A percentile compares a stretch with the other conserved stretches of the same genome.
Evolutionary conservation across 805 yeast genomes (phyloP).

Genomic region (Kuraishia capsulata): DNA sequence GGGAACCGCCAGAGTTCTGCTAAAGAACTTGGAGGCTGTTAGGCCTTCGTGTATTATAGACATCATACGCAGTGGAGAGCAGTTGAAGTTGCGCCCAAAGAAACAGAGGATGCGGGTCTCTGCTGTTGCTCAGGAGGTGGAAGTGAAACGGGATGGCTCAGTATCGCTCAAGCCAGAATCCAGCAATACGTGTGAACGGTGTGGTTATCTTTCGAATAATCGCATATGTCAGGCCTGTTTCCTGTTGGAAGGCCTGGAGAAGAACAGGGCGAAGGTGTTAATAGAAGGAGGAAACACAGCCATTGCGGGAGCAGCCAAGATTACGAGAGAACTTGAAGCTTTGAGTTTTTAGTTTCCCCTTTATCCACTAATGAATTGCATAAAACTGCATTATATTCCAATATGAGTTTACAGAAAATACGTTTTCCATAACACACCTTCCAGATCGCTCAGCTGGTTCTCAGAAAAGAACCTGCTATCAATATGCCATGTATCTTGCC

Average conservation of each 20-base stretch:
- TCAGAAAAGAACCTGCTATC: conserved; percentile 68
- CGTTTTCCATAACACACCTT: conserved; percentile 90
- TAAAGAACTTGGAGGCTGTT: conserved; percentile 83
- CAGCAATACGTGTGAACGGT: conserved; percentile 74
- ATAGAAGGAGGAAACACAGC: conserved; percentile 42
- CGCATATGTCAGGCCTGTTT: conserved; percentile 89
- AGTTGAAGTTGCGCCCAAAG: conserved; percentile 55
- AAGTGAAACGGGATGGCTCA: conserved; percentile 55
- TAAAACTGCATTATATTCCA: no score
- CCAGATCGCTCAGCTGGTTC: conserved; percentile 81
- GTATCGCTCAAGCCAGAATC: conserved; percentile 37
- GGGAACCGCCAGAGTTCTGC: conserved; percentile 90
- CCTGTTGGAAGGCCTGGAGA: conserved; percentile 74
- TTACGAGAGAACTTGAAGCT: conserved; percentile 52
- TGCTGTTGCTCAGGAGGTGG: conserved; percentile 29
- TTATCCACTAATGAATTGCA: no score
- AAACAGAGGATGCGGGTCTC: conserved; percentile 8
- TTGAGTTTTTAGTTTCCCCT: conserved; percentile 39
- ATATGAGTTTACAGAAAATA: conserved; percentile 55
- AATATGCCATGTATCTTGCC: conserved; percentile 95
- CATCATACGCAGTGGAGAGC: conserved; percentile 90
- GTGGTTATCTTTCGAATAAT: conserved; percentile 90
- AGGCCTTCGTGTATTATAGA: conserved; percentile 92
- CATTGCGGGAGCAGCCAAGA: conserved; percentile 55
- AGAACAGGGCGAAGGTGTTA: conserved; percentile 55